phyloP scores from a whole-genome alignment of 306 rosid genomes.

The Chamaecrista fasciculata region DNA sequence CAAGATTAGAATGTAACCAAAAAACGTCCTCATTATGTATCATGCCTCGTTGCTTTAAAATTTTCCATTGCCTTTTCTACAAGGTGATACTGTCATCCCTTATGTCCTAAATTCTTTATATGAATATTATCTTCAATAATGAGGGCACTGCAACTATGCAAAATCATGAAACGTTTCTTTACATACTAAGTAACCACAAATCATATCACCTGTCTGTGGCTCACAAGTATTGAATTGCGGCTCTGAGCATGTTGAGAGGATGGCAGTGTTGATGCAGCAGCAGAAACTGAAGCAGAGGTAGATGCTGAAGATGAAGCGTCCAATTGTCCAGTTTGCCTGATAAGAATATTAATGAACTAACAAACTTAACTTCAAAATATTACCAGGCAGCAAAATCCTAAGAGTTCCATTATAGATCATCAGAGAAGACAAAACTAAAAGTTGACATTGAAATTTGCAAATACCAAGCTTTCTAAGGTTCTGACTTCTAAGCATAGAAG shows the following conservation, averaged over 20 bases:
- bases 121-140: not conserved
- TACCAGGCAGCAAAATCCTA: not conserved
- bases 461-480: not conserved
- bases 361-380: not conserved
- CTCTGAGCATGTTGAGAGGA: constrained; percentile 40
- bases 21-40: not conserved
- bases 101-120: not conserved
- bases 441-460: not conserved
- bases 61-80: not conserved
- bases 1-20: not conserved
- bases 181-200: not conserved
- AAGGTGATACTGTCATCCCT: not conserved
- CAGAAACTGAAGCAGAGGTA: constrained; percentile 38
- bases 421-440: not conserved
- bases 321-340: constrained; percentile 51
- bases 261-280: constrained; percentile 30
- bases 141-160: not conserved
- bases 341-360: constrained; percentile 26
- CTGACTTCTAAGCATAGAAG: not conserved
- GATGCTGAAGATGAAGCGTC: constrained; percentile 51
- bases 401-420: not conserved
- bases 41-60: not conserved
- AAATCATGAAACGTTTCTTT: not conserved
- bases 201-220: constrained; percentile 82
- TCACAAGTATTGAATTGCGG: constrained; percentile 88